Evolutionary conservation across 139 green algal genomes (phyloP), one percentile per base, ranked within the genome.

Genomic region (Haematococcus lacustris): DNA sequence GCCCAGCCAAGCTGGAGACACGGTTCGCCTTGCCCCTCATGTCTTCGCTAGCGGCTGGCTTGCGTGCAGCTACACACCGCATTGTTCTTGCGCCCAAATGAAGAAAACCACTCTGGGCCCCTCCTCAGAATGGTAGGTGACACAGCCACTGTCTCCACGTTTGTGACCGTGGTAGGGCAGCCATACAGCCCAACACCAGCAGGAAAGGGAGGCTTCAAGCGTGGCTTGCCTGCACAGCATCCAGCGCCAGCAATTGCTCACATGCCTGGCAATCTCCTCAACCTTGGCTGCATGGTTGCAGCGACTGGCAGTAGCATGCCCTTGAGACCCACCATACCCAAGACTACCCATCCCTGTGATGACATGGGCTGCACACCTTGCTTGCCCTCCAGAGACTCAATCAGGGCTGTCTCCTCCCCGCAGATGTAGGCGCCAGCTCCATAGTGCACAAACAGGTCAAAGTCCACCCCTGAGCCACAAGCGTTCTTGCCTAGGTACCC

Each of bases 381-480:
- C 90, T 96, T 97, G 71, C 95, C 95, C 85, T 99, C 95, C 60
- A 99, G 73, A 0, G 80, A 92, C 85, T 99, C 95, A 61, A 99
- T 93, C 37, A 99, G 86, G 21, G 95, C 95, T 1, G 95, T 99
- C 86, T 99, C 95, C 85, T 99, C 95, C 30, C 94, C 95, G 74
- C 95, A 99, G 79, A 99, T 98, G 87, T 99, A 99, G 2, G 95
- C 95, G 26, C 95, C 95, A 7, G 94, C 95, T 7, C 95, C 95
- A 77, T 90, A 97, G 85, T 97, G 92, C 41, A 98, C 85, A 68
- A 84, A 90, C 23, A 99, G 66, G 78, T 98, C 94, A 82, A 97
- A 99, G 82, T 98, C 93, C 21, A 91, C 85, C 25, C 94, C 95
- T 32, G 57, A 88, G 78, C 93, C 94, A 80, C 92, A 98, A 0